Percentiles rank a stretch among this genome's conserved stretches.
Conservation (phyloP, 2,329 filamentous ascomycete genomes). For the Aspergillus terreus region DNA sequence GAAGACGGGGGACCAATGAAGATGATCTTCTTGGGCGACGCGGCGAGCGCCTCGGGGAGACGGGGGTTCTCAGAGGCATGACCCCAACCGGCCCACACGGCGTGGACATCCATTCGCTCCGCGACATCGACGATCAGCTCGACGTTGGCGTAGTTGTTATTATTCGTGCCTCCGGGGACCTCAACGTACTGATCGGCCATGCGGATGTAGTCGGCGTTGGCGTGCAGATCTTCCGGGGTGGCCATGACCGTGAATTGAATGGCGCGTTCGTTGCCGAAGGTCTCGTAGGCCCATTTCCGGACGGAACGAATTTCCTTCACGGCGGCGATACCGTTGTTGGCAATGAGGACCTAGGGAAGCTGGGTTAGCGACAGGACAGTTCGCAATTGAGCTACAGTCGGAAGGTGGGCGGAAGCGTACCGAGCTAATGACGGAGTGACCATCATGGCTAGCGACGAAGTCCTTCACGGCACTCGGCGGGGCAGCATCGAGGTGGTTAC, state of each 20-base stretch:
- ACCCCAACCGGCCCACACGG: slow-evolving; percentile 98
- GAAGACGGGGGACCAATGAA: slow-evolving; percentile 98
- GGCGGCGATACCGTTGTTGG: slow-evolving; percentile 99
- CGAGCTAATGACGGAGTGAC: slow-evolving; percentile 97
- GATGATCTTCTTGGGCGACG: slow-evolving; percentile 96
- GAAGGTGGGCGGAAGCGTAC: slow-evolving; percentile 49
- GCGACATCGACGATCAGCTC: slow-evolving; percentile 98
- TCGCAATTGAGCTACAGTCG: neutral
- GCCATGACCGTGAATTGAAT: slow-evolving; percentile 99
- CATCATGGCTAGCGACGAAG: slow-evolving; percentile 83
- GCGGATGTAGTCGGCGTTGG: slow-evolving; percentile 98
- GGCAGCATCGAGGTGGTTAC: slow-evolving; percentile 80
- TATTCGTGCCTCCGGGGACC: slow-evolving; percentile 97
- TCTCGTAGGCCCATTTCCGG: slow-evolving; percentile 99
- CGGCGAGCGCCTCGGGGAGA: slow-evolving; percentile 90
- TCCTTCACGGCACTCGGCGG: slow-evolving; percentile 87
- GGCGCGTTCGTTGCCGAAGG: slow-evolving; percentile 94
- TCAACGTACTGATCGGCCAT: slow-evolving; percentile 99
- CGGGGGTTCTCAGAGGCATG: slow-evolving; percentile 99
- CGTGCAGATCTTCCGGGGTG: slow-evolving; percentile 92
- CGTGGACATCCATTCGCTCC: slow-evolving; percentile 97
- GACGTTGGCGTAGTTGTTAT: slow-evolving; percentile 99
- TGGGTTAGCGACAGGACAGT: neutral
- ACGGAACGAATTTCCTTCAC: slow-evolving; percentile 99
- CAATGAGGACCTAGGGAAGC: slow-evolving; percentile 76